Conservation (phyloP, 2,329 filamentous ascomycete species). For the Parafenestella ontariensis region DNA sequence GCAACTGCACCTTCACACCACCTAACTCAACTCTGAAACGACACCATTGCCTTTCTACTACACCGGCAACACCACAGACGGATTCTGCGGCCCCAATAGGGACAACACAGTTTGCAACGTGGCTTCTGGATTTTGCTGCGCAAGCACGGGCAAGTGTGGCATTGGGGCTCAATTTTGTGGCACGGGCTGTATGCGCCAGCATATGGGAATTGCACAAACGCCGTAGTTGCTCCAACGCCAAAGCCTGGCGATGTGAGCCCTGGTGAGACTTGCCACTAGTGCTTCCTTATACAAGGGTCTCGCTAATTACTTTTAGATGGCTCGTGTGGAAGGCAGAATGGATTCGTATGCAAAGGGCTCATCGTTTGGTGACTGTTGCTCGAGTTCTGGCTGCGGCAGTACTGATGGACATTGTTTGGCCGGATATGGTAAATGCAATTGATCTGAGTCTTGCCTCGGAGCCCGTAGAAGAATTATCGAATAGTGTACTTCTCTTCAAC, state of each 20-base stretch:
- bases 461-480: too few relatives aligned
- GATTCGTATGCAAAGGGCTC: constrained; percentile 8
- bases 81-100: constrained; percentile 5
- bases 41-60: constrained; percentile 6
- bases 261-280: neutral
- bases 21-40: neutral
- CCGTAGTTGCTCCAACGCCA: neutral
- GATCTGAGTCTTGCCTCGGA: too few relatives aligned
- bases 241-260: constrained; percentile 9
- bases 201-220: constrained; percentile 6
- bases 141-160: constrained; percentile 9
- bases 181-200: neutral
- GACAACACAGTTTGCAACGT: constrained; percentile 9
- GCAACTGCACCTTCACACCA: constrained; percentile 4
- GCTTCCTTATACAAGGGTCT: too few relatives aligned
- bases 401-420: too few relatives aligned
- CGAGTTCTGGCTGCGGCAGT: too few relatives aligned
- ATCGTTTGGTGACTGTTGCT: constrained; percentile 8
- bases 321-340: constrained; percentile 6
- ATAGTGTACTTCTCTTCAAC: too few relatives aligned
- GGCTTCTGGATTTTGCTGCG: constrained; percentile 8
- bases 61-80: constrained; percentile 10
- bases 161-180: constrained; percentile 1
- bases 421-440: too few relatives aligned
- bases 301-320: neutral